Evolutionary conservation across 805 yeast genomes (phyloP).

Genomic region (Metschnikowia gelsemii): DNA sequence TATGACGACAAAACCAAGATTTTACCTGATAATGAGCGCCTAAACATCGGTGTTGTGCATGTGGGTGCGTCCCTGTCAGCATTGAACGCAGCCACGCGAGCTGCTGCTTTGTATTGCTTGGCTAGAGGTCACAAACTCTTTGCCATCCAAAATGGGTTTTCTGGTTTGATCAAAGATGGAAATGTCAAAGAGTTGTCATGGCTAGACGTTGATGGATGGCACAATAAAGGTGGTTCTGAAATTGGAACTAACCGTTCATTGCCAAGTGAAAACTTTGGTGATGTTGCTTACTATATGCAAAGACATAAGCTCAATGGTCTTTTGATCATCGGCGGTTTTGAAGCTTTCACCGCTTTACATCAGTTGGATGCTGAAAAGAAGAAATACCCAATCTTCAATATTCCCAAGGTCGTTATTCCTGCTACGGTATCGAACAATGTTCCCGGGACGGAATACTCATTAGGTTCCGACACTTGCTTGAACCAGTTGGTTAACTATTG

Average conservation of each 20-base stretch:
- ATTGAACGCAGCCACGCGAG: conserved; percentile 72
- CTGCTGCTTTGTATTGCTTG: conserved; percentile 72
- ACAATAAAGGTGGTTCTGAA: conserved; percentile 74
- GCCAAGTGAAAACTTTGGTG: conserved; percentile 51
- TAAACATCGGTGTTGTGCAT: conserved; percentile 67
- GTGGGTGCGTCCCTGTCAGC: conserved; percentile 84
- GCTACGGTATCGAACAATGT: conserved; percentile 97
- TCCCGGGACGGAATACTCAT: conserved; percentile 97
- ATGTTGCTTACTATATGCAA: conserved; percentile 90
- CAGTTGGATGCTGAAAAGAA: conserved; percentile 75
- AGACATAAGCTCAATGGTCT: conserved; percentile 85
- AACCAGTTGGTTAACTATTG: conserved; percentile 89
- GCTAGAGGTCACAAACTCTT: conserved; percentile 71
- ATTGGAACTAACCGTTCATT: conserved; percentile 71
- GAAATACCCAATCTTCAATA: conserved; percentile 85
- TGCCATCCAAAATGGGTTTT: conserved; percentile 73
- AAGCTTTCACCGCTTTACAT: conserved; percentile 85
- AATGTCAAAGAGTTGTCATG: conserved; percentile 58
- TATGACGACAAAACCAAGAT: conserved; percentile 51
- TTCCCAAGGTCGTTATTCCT: conserved; percentile 91
- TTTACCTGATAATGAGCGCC: conserved; percentile 56
- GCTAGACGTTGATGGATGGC: conserved; percentile 74
- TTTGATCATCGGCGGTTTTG: conserved; percentile 92
- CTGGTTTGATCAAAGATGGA: conserved; percentile 66
- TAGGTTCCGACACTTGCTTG: conserved; percentile 95